phyloP scores from a whole-genome alignment of 2,329 filamentous ascomycete genomes.

The Nemania diffusa region DNA sequence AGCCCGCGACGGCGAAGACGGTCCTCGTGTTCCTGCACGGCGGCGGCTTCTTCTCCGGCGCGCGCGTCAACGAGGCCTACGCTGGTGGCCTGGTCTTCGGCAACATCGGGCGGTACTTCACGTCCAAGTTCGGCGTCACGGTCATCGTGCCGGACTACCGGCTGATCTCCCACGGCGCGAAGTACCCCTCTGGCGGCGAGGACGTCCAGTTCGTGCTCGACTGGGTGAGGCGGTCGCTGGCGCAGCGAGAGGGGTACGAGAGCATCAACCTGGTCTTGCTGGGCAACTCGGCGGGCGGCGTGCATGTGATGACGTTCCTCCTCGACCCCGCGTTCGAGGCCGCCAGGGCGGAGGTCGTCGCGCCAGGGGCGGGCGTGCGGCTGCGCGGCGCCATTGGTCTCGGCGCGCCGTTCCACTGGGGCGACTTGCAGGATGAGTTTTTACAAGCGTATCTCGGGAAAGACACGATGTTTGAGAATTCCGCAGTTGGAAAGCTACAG shows the following conservation, averaged over 20 bases:
- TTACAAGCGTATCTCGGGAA: slow-evolving; percentile 43
- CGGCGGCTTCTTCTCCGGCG: slow-evolving; percentile 50
- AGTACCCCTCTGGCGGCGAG: slow-evolving; percentile 54
- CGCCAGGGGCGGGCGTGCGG: slow-evolving; percentile 28
- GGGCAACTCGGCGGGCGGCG: slow-evolving; percentile 55
- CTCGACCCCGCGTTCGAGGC: slow-evolving; percentile 43
- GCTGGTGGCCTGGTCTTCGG: slow-evolving; percentile 47
- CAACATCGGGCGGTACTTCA: slow-evolving; percentile 55
- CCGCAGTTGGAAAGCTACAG: slow-evolving; percentile 39
- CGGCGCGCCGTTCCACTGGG: slow-evolving; percentile 45
- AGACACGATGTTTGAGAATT: slow-evolving; percentile 39
- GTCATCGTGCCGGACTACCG: slow-evolving; percentile 54
- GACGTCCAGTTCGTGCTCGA: slow-evolving; percentile 51
- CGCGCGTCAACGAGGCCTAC: slow-evolving; percentile 43
- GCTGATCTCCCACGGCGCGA: slow-evolving; percentile 52
- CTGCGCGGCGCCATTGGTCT: slow-evolving; percentile 42
- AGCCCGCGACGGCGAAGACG: slow-evolving; percentile 32
- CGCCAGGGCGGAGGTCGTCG: slow-evolving; percentile 32
- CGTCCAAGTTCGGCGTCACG: slow-evolving; percentile 49
- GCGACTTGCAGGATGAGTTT: slow-evolving; percentile 36
- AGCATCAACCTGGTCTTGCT: slow-evolving; percentile 51
- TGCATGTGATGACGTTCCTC: slow-evolving; percentile 52
- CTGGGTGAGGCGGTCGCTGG: slow-evolving; percentile 47
- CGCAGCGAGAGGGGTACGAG: slow-evolving; percentile 40
- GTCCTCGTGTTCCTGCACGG: slow-evolving; percentile 51